phyloP scores from a whole-genome alignment of 176 grass and related monocot species.

The Pharus latifolius region DNA sequence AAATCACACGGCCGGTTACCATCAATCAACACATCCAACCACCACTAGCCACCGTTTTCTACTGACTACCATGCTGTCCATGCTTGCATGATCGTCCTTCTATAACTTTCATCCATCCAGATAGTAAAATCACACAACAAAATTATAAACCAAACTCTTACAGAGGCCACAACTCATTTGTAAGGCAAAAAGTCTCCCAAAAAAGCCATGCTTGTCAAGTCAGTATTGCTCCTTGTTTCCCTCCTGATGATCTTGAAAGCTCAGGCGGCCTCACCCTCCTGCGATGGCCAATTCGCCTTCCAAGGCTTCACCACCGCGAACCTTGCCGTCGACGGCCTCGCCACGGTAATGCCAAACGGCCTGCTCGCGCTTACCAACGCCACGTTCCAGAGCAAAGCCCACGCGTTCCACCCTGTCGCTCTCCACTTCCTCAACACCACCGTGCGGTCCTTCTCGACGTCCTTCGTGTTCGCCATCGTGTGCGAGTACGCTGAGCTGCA shows the following conservation, averaged over 20 bases:
- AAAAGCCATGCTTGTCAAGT: no score
- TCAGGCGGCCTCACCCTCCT: not conserved
- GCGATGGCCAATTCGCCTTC: not conserved
- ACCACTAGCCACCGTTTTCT: no score
- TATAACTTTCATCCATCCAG: no score
- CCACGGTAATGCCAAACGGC: not conserved
- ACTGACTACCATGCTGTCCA: no score
- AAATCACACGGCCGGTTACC: no score
- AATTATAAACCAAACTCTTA: no score
- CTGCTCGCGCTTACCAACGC: slow-evolving; percentile 5
- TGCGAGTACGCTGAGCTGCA: not conserved
- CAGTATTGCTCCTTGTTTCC: no score
- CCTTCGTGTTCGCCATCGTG: slow-evolving; percentile 20
- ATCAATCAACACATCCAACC: no score
- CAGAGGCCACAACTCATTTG: no score
- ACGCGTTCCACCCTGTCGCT: not conserved
- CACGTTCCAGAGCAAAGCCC: not conserved
- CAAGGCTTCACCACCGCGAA: not conserved
- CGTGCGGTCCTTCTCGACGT: slow-evolving; percentile 9
- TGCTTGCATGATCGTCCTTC: no score
- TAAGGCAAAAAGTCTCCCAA: no score
- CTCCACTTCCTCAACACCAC: not conserved
- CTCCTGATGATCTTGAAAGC: not conserved
- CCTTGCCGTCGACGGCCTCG: not conserved
- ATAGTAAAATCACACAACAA: no score